Percentiles rank a stretch among this genome's conserved stretches.
Conservation (phyloP, 2,329 filamentous ascomycete genomes). For the Fusarium pininemorale region DNA sequence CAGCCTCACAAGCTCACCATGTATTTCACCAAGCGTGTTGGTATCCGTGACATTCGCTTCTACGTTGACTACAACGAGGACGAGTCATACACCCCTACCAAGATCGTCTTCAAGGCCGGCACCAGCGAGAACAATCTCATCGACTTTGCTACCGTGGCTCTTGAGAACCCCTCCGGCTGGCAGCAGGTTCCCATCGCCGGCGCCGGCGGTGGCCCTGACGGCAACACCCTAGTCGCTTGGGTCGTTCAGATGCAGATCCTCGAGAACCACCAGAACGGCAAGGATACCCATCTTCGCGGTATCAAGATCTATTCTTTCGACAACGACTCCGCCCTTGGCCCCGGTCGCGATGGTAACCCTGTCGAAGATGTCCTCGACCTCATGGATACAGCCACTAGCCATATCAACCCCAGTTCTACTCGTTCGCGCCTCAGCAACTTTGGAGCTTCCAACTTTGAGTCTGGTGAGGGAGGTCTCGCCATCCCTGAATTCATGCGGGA, state of each 20-base stretch:
- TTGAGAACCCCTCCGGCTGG: constrained; percentile 87
- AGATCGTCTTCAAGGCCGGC: constrained; percentile 87
- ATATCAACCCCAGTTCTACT: constrained; percentile 2
- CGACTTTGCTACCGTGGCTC: constrained; percentile 82
- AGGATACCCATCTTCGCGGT: constrained; percentile 96
- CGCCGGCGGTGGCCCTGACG: constrained; percentile 68
- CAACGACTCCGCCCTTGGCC: constrained; percentile 56
- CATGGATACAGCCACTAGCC: constrained; percentile 32
- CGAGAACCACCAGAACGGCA: constrained; percentile 99
- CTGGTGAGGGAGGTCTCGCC: constrained; percentile 47
- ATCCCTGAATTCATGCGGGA: constrained; percentile 56
- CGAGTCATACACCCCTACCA: constrained; percentile 95
- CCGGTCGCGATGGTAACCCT: constrained; percentile 49
- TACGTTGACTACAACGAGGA: constrained; percentile 92
- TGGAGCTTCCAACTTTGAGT: constrained; percentile 44
- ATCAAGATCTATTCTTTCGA: constrained; percentile 82
- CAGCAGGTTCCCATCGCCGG: constrained; percentile 77
- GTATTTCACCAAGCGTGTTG: constrained; percentile 85
- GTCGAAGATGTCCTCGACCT: constrained; percentile 43
- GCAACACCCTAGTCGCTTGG: constrained; percentile 83
- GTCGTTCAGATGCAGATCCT: constrained; percentile 89
- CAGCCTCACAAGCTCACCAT: constrained; percentile 85
- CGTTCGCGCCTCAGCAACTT: constrained; percentile 42
- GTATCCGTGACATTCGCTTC: constrained; percentile 80
- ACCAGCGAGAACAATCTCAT: constrained; percentile 92